phyloP scores from a whole-genome alignment of 106 monocot species.

The Allium cepa region DNA sequence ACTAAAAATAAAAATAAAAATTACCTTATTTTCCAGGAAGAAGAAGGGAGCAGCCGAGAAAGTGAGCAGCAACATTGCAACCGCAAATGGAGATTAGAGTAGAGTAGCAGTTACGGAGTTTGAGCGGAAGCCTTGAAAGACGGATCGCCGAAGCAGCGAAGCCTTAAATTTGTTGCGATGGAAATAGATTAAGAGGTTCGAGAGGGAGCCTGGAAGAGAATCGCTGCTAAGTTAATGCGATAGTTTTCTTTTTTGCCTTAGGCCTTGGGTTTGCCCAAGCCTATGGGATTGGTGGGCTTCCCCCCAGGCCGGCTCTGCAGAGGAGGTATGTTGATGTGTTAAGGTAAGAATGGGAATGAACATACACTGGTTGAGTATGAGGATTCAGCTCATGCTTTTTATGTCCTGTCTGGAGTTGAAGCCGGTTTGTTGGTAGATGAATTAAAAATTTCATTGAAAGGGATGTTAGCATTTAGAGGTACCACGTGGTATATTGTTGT shows the following conservation, averaged over 20 bases:
- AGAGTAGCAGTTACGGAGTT: too few species aligned
- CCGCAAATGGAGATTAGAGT: too few species aligned
- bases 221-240: slow-evolving; percentile 32
- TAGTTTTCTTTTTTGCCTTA: slow-evolving; percentile 33
- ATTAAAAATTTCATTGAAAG: slow-evolving; percentile 18
- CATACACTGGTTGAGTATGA: slow-evolving; percentile 29
- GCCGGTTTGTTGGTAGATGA: slow-evolving; percentile 16
- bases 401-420: slow-evolving; percentile 30
- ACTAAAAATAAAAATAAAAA: too few species aligned
- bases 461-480: too few species aligned
- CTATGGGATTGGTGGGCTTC: too few species aligned
- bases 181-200: neutral
- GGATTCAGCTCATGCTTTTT: slow-evolving; percentile 37
- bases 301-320: too few species aligned
- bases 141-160: slow-evolving; percentile 27
- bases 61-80: too few species aligned
- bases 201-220: slow-evolving; percentile 10
- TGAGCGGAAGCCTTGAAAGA: too few species aligned
- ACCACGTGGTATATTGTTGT: too few species aligned
- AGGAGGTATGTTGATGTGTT: slow-evolving; percentile 24
- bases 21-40: too few species aligned
- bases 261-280: too few species aligned
- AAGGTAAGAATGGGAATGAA: slow-evolving; percentile 20
- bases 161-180: slow-evolving; percentile 17
- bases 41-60: too few species aligned